phyloP scores from a whole-genome alignment of 768 basidiomycete genomes.

The Atractiella rhizophila region DNA sequence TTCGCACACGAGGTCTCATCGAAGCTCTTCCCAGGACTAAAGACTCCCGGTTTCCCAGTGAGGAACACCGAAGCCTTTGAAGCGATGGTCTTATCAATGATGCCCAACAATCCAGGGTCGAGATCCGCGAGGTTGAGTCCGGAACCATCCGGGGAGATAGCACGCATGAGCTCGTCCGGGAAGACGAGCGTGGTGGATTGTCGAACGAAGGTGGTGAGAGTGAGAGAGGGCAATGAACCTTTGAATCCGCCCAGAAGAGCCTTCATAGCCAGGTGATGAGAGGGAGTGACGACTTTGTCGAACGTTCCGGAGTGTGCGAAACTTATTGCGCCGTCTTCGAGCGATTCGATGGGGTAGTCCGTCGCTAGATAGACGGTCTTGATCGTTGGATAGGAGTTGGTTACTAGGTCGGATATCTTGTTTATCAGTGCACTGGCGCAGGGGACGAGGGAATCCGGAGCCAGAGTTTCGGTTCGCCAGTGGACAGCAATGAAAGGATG shows the following conservation, averaged over 20 bases:
- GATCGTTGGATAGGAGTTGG: slow-evolving; percentile 17
- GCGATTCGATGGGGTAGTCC: slow-evolving; percentile 27
- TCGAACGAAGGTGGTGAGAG: neutral
- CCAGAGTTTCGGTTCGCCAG: slow-evolving; percentile 35
- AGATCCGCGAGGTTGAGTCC: slow-evolving; percentile 11
- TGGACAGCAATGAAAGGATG: slow-evolving; percentile 30
- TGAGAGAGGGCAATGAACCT: slow-evolving; percentile 17
- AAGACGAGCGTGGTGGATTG: neutral
- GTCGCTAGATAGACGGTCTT: slow-evolving; percentile 33
- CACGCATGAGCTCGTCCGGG: slow-evolving; percentile 20
- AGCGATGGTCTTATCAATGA: slow-evolving; percentile 35
- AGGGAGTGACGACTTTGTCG: slow-evolving; percentile 22
- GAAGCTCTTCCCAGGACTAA: slow-evolving; percentile 28
- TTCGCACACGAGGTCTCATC: slow-evolving; percentile 12
- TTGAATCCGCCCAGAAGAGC: slow-evolving; percentile 28
- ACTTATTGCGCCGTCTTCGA: slow-evolving; percentile 9
- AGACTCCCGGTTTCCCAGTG: slow-evolving; percentile 26
- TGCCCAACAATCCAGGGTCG: slow-evolving; percentile 32
- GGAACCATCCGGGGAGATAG: neutral
- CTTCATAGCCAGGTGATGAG: slow-evolving; percentile 28
- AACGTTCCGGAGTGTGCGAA: slow-evolving; percentile 31
- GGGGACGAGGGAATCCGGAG: slow-evolving; percentile 24
- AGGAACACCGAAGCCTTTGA: slow-evolving; percentile 30
- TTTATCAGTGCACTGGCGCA: slow-evolving; percentile 32
- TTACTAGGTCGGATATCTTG: slow-evolving; percentile 20